These are phyloP conservation scores for Fusarium verrucosum DNA, from an alignment of 2,329 filamentous ascomycete genomes.

Conservation along the genomic window DNA sequence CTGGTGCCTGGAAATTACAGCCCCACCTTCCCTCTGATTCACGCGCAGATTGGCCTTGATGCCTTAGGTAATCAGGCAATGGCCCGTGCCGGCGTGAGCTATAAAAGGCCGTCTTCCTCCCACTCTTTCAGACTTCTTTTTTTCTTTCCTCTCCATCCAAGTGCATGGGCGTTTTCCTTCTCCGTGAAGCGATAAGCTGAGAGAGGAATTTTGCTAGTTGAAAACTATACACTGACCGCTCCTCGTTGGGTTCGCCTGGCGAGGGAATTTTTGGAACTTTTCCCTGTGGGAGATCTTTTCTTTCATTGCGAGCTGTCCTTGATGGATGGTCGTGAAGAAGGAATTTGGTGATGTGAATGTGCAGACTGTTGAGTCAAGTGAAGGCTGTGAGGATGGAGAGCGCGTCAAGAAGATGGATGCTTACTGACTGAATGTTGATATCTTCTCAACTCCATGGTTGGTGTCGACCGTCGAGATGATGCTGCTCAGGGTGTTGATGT, in stretches of 20 bases:
- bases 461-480: too few relatives aligned
- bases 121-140: conserved; percentile 48
- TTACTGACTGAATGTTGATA: too few relatives aligned
- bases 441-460: too few relatives aligned
- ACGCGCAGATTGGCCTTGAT: conserved; percentile 13
- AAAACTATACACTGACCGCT: conserved; percentile 83
- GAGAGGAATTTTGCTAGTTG: conserved; percentile 90
- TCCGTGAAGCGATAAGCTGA: conserved; percentile 72
- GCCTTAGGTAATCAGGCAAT: conserved; percentile 33
- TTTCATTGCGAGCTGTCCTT: conserved; percentile 54
- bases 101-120: conserved; percentile 48
- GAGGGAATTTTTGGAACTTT: conserved; percentile 76
- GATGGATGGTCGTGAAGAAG: conserved; percentile 54
- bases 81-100: conserved; percentile 41
- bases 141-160: conserved; percentile 62
- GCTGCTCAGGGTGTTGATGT: too few relatives aligned
- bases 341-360: conserved; percentile 18
- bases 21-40: conserved; percentile 22
- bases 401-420: too few relatives aligned
- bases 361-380: too few relatives aligned
- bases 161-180: conserved; percentile 74
- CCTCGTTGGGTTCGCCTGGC: conserved; percentile 71
- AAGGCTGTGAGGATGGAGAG: too few relatives aligned
- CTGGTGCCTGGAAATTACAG: conserved; percentile 34
- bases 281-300: conserved; percentile 46